These are phyloP conservation scores for Aegle marmelos DNA, from an alignment of 345 rosid genomes.

Conservation along the genomic window DNA sequence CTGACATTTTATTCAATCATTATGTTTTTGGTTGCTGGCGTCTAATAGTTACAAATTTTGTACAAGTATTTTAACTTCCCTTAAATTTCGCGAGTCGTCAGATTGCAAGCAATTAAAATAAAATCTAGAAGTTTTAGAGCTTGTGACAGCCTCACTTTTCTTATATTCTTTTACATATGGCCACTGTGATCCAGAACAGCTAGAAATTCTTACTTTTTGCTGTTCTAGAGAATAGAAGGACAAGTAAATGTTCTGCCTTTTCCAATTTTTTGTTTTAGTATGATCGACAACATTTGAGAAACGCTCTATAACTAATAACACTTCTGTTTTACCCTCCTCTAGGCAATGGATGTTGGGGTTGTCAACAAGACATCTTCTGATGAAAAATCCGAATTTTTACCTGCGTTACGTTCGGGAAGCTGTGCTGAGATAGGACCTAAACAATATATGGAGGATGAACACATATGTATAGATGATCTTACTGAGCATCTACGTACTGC, in stretches of 20 bases:
- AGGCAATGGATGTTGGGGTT: slow-evolving; percentile 67
- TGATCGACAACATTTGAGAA: not conserved
- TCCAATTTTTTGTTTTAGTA: too few species aligned
- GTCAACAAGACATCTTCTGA: slow-evolving; percentile 49
- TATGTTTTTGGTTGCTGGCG: not conserved
- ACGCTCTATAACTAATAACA: slow-evolving; percentile 4
- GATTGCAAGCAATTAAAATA: not conserved
- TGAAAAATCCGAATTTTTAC: slow-evolving; percentile 51
- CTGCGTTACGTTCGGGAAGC: slow-evolving; percentile 82
- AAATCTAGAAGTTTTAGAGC: not conserved
- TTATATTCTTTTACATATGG: not conserved
- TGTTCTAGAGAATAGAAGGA: not conserved
- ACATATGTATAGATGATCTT: slow-evolving; percentile 84
- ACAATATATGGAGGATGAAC: slow-evolving; percentile 93
- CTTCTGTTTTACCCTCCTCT: slow-evolving; percentile 16
- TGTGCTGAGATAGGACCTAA: slow-evolving; percentile 93
- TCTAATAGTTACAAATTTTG: not conserved
- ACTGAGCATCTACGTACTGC: slow-evolving; percentile 47
- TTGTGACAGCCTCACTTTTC: not conserved
- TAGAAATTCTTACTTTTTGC: not conserved
- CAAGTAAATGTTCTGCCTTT: not conserved
- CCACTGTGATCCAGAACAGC: not conserved
- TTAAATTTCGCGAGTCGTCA: not conserved
- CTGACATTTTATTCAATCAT: not conserved
- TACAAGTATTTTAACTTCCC: not conserved